Evolutionary conservation across 345 rosid species (phyloP).

Genomic region (Populus tremula): DNA sequence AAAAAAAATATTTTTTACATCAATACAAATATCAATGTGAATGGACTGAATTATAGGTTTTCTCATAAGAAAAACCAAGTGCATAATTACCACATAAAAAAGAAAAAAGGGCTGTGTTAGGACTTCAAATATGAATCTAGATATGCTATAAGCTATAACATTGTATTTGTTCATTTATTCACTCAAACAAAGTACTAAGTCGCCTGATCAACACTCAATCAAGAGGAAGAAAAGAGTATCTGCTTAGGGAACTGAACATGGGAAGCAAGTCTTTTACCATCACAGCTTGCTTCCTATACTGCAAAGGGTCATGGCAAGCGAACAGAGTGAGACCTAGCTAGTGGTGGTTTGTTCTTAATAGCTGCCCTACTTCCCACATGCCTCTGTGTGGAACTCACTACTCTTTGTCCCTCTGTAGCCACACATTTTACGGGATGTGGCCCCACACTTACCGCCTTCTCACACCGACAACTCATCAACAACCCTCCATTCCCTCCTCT

Average conservation of each 20-base stretch:
- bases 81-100: too few species aligned
- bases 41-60: too few species aligned
- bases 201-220: neutral
- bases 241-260: neutral
- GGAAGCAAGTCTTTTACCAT: neutral
- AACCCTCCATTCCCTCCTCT: slow-evolving; percentile 27
- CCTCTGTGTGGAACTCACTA: slow-evolving; percentile 15
- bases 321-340: slow-evolving; percentile 36
- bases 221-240: neutral
- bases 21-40: too few species aligned
- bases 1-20: too few species aligned
- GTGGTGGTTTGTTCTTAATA: slow-evolving; percentile 29
- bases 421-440: slow-evolving; percentile 47
- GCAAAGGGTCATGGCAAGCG: slow-evolving; percentile 35
- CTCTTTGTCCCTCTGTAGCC: slow-evolving; percentile 16
- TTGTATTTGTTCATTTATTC: neutral
- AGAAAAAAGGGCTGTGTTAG: too few species aligned
- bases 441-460: slow-evolving; percentile 78
- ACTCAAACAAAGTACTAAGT: neutral
- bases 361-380: slow-evolving; percentile 45
- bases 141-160: too few species aligned
- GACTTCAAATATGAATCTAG: too few species aligned
- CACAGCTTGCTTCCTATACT: neutral
- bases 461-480: slow-evolving; percentile 67
- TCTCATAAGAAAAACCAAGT: too few species aligned